A percentile compares a stretch with the other conserved stretches of the same genome.
Conservation (phyloP, 352 stramenopile species). For the Pythium monospermum region DNA sequence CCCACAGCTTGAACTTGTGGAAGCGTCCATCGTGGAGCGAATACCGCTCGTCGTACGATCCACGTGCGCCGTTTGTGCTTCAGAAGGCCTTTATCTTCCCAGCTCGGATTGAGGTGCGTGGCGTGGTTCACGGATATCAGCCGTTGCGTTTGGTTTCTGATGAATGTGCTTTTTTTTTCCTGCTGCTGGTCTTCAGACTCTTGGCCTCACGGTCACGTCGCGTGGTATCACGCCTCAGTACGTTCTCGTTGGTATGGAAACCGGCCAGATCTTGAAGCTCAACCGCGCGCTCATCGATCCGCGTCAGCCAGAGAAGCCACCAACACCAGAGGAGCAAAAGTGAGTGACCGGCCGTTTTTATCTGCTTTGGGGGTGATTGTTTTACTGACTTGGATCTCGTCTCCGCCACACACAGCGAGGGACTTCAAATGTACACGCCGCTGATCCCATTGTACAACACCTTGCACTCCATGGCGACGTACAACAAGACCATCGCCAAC, state of each 20-base stretch:
- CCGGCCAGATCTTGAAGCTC: conserved; percentile 92
- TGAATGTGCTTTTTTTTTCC: no score
- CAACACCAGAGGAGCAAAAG: conserved; percentile 77
- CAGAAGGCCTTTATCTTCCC: conserved; percentile 94
- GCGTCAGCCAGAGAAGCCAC: conserved; percentile 89
- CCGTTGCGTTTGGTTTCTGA: neutral
- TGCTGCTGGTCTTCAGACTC: no score
- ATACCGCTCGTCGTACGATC: conserved; percentile 91
- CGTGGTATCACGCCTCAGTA: conserved; percentile 94
- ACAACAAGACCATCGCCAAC: conserved; percentile 88
- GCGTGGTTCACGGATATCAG: neutral
- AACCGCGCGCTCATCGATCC: conserved; percentile 91
- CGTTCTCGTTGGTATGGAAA: conserved; percentile 90
- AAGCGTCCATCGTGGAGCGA: conserved; percentile 87
- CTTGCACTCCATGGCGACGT: conserved; percentile 84
- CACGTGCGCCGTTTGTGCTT: conserved; percentile 87
- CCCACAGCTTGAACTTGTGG: conserved; percentile 93
- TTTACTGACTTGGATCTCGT: neutral
- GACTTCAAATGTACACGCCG: conserved; percentile 84
- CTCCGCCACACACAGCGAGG: conserved; percentile 39
- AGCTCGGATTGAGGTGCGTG: conserved; percentile 71
- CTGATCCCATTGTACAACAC: conserved; percentile 87
- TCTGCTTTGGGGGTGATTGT: neutral
- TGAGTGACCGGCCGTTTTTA: conserved; percentile 16
- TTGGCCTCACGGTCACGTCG: conserved; percentile 91